phyloP scores from a whole-genome alignment of 2,329 filamentous ascomycete species.

The Beauveria varroae region DNA sequence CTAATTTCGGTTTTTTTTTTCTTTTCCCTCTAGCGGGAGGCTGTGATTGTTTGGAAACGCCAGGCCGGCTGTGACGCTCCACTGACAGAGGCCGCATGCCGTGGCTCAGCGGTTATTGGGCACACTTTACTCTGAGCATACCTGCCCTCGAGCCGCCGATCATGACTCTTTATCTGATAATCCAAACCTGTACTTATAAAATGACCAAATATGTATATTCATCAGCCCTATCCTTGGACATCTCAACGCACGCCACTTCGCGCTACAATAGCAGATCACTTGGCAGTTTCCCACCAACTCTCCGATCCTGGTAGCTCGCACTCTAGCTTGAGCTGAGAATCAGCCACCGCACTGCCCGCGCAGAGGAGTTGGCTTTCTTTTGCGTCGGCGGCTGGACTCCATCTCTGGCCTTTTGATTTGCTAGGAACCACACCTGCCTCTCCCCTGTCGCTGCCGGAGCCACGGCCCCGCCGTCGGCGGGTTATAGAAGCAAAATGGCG shows the following conservation, averaged over 20 bases:
- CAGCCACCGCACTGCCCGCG: conserved; percentile 1
- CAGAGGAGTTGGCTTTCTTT: background rate
- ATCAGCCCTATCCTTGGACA: background rate
- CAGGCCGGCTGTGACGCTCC: background rate
- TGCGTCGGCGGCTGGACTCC: background rate
- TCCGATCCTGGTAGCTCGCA: background rate
- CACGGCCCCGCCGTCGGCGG: conserved; percentile 2
- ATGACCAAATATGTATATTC: background rate
- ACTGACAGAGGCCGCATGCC: background rate
- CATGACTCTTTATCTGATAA: background rate
- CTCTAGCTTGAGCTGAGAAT: background rate
- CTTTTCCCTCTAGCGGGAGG: background rate
- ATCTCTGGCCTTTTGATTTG: background rate
- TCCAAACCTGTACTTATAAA: background rate
- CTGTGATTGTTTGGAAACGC: background rate
- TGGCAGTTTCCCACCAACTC: background rate
- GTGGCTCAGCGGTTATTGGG: background rate
- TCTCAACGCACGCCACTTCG: background rate
- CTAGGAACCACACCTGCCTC: background rate
- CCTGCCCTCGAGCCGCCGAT: background rate
- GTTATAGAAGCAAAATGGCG: conserved; percentile 6
- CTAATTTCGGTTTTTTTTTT: background rate
- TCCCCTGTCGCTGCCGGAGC: background rate
- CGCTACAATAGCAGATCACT: background rate
- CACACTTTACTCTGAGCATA: background rate